A percentile compares a stretch with the other conserved stretches of the same genome.
Evolutionary conservation across 176 grass and related monocot genomes (phyloP).

Genomic region (Sorghum bicolor): DNA sequence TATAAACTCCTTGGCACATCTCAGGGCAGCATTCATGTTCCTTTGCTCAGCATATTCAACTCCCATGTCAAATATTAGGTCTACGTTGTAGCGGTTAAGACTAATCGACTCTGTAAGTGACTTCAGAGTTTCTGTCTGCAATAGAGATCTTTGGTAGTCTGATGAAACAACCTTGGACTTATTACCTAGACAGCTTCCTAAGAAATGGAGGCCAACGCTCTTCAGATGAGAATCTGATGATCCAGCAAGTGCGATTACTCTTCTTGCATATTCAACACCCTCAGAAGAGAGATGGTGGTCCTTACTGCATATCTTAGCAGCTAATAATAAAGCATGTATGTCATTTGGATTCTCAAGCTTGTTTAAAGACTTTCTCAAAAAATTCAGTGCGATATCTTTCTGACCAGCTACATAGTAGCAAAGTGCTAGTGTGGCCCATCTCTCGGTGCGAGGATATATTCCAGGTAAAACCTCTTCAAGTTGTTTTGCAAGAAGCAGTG

Average conservation of each 20-base stretch:
- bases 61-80: conserved; percentile 70
- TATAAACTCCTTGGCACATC: conserved; percentile 79
- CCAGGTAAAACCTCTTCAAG: conserved; percentile 84
- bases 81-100: conserved; percentile 51
- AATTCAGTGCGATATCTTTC: conserved; percentile 63
- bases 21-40: conserved; percentile 62
- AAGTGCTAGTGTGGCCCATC: conserved; percentile 75
- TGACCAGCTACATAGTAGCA: conserved; percentile 62
- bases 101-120: conserved; percentile 56
- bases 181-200: conserved; percentile 71
- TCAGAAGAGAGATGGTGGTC: conserved; percentile 52
- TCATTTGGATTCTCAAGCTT: conserved; percentile 82
- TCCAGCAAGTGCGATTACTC: conserved; percentile 44
- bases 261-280: conserved; percentile 66
- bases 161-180: conserved; percentile 73
- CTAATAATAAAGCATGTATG: conserved; percentile 54
- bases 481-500: conserved; percentile 52
- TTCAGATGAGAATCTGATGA: conserved; percentile 48
- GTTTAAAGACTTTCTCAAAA: conserved; percentile 78
- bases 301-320: conserved; percentile 78
- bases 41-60: conserved; percentile 78
- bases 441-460: conserved; percentile 65
- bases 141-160: conserved; percentile 72
- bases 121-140: conserved; percentile 73
- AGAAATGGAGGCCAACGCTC: conserved; percentile 54